These are phyloP conservation scores for Phaeosphaeria sp. DNA, from an alignment of 2,329 filamentous ascomycete species.

Conservation along the genomic window DNA sequence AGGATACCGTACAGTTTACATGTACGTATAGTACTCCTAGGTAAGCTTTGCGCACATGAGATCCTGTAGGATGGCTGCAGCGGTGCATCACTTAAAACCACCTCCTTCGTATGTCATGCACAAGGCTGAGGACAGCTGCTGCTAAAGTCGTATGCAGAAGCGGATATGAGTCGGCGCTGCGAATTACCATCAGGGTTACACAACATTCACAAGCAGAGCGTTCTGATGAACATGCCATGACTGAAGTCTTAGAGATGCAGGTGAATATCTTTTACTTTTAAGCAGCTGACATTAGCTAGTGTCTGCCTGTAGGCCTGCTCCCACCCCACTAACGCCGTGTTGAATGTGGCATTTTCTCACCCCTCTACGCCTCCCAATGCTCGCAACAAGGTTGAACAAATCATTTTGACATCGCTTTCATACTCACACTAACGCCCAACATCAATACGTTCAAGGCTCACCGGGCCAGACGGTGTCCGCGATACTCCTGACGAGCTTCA, in stretches of 20 bases:
- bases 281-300: no score
- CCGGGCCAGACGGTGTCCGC: conserved; percentile 75
- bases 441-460: conserved; percentile 41
- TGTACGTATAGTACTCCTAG: no score
- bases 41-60: no score
- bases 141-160: background rate
- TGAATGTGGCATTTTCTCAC: conserved; percentile 29
- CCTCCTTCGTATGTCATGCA: no score
- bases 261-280: background rate
- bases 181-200: background rate
- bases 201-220: background rate
- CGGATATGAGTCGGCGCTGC: background rate
- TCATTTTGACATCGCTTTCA: background rate
- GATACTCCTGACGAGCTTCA: conserved; percentile 73
- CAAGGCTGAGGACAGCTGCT: background rate
- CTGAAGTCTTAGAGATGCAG: background rate
- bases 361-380: conserved; percentile 11
- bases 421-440: background rate
- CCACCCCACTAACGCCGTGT: conserved; percentile 26
- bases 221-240: background rate
- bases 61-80: no score
- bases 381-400: conserved; percentile 3
- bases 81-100: no score
- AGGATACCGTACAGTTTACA: no score
- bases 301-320: background rate